These are phyloP conservation scores for Maudiozyma turicensis DNA, from an alignment of 805 yeast species.

Conservation along the genomic window DNA sequence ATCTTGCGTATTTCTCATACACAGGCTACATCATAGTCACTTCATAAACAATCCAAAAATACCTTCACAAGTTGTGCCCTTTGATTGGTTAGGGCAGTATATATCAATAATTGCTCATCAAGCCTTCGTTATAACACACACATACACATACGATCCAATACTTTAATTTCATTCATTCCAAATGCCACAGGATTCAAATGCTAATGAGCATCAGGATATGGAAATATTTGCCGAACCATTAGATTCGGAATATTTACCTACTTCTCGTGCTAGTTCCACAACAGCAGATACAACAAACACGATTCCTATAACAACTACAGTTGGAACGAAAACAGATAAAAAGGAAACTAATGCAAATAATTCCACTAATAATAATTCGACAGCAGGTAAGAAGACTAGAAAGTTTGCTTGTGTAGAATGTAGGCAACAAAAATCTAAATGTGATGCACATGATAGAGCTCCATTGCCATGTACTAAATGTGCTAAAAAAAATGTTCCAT, in stretches of 20 bases:
- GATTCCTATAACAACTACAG: background rate
- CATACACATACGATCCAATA: too few relatives aligned
- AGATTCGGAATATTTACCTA: background rate
- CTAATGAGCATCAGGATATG: background rate
- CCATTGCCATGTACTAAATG: slow-evolving; percentile 84
- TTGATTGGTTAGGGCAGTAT: too few relatives aligned
- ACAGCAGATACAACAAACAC: too few relatives aligned
- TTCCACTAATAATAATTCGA: too few relatives aligned
- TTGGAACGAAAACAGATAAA: background rate
- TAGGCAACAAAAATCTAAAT: slow-evolving; percentile 86
- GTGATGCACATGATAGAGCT: slow-evolving; percentile 70
- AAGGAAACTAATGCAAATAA: background rate
- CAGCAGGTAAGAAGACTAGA: slow-evolving; percentile 6
- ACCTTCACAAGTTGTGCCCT: too few relatives aligned
- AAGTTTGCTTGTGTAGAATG: slow-evolving; percentile 91
- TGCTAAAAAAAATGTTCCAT: slow-evolving; percentile 52
- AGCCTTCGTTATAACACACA: too few relatives aligned
- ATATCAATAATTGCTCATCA: too few relatives aligned
- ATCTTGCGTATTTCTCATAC: too few relatives aligned
- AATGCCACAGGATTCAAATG: too few relatives aligned
- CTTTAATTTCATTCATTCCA: too few relatives aligned
- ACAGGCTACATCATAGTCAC: too few relatives aligned
- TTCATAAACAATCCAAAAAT: too few relatives aligned
- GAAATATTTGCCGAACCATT: background rate
- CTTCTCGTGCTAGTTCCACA: background rate